phyloP scores from a whole-genome alignment of 257 asterid genomes.

The Solanum boliviense region DNA sequence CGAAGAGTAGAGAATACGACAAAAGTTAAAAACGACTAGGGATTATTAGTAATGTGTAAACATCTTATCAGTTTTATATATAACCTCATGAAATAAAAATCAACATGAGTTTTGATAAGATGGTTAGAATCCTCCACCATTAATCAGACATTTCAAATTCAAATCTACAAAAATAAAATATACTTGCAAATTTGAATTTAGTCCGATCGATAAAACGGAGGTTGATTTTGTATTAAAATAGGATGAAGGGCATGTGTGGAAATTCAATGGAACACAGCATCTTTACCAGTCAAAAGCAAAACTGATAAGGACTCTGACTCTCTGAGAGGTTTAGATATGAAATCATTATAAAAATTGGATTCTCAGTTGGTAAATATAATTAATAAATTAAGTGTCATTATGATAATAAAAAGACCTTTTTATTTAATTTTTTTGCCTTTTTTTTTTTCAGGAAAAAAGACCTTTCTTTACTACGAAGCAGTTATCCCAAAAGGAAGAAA shows the following conservation, averaged over 20 bases:
- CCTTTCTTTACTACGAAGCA: neutral
- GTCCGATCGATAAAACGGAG: neutral
- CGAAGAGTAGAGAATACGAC: too few relatives aligned
- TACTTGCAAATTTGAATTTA: too few relatives aligned
- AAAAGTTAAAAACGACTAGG: too few relatives aligned
- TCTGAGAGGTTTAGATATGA: constrained; percentile 8
- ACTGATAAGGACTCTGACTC: neutral
- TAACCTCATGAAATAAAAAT: too few relatives aligned
- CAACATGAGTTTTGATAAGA: neutral
- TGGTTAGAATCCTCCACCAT: neutral
- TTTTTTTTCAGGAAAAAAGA: neutral
- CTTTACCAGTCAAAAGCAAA: constrained; percentile 46
- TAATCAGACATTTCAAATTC: too few relatives aligned
- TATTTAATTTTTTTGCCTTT: neutral
- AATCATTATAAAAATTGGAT: neutral
- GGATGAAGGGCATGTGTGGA: constrained; percentile 7
- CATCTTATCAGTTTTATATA: too few relatives aligned
- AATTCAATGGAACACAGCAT: constrained; percentile 7
- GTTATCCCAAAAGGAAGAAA: neutral
- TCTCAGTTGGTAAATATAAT: neutral
- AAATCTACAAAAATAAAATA: too few relatives aligned
- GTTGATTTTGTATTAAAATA: neutral
- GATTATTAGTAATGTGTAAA: too few relatives aligned
- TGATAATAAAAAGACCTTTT: neutral
- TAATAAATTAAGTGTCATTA: neutral